Base-by-base conservation (phyloP, 2,329 filamentous ascomycete genomes). In the Penicillium occitanis region DNA sequence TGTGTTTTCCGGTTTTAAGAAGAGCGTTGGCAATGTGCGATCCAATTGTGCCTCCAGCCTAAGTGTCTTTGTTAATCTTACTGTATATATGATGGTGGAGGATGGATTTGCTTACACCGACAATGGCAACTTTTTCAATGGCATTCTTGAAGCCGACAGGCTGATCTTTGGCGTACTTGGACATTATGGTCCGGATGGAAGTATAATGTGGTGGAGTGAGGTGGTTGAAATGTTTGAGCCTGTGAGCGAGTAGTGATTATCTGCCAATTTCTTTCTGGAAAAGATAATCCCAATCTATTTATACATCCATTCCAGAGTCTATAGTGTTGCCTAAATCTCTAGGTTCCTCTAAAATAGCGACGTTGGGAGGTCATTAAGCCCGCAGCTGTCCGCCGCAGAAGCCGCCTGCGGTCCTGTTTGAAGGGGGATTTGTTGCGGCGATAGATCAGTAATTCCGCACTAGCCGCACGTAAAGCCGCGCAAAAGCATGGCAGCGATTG, bases 1-100 rank as follows among this genome's bases (percentile, higher is more conserved):
- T 79, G 70, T 87, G 84, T 68, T 79, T 84, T 40, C 82, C 82
- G 1, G 78, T 79, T 11, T 79, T 71, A 2, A 86, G 72, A 1
- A 87, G 80, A 7, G 64, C 58, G 0, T 55, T 40, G 10, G 69
- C 65, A 19, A 79, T 70, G 35, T 70, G 61, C 1, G 67, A 70
- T 17, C 77, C 78, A 69, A 78, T 61, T 1, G 68, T 73, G 3
- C 78, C 78, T 61, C 73, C 74, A 6, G 76, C 78, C 78, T 80
- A 48, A 30, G 17, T 33, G 17, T 3, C 0, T 53, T 19, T 33
- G 51, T 55, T 55, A 55, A n/a, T 55, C 1, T 35, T 35, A 8
- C 1, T 13, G 10, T 19, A n/a, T 33, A 11, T 4, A 35, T 55
- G 30, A 19, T 35, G 30, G 51, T 10, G 3, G 28, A 0, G 19